Evolutionary conservation across 2,329 filamentous ascomycete species (phyloP), one percentile per base, ranked within the genome.

Genomic region (Teratosphaeria zuluensis): DNA sequence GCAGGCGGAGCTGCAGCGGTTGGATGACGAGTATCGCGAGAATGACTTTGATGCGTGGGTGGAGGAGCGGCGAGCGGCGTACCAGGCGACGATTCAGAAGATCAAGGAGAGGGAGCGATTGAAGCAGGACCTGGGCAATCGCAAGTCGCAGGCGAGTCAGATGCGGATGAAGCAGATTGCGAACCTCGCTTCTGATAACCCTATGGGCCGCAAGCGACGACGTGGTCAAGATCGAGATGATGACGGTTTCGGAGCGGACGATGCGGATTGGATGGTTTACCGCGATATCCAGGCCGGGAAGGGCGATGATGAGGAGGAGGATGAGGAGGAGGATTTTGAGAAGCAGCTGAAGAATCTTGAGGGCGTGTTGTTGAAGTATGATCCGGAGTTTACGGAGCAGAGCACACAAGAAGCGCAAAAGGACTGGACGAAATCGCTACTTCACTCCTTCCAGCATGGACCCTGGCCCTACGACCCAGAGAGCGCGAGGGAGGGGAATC

Each of bases 141-240:
- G 94, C 70, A 99, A 99, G 74, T 96, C 92, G 0, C 84, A 96
- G 21, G 94, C 94, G 8, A 94, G 89, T 59, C 92, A 97, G 74
- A 95, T 95, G 76, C 89, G 94, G 63, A 99, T 99, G 94, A 97
- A 97, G 77, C 92, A 87, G 55, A 91, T 99, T 59, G 94, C 94
- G 60, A 96, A 96, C 69, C 85, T 99, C 1, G 94, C 94, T 2
- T 92, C 92, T 0, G 94, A 99, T 73, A 86, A 84, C 5, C 91
- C 92, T 0, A 76, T 75, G 6, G 66, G 68, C 24, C 91, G 92
- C 72, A 95, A 96, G 74, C 84, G 92, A 58, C 81, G 90, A 14
- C 85, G 92, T 19, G 91, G 90, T 7, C 89, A 87, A 3, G 92
- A 96, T 70, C 92, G 96, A 67, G 92, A 97, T 70, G 94, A 99